These are phyloP conservation scores for Pythium rhizo-oryzae DNA, from an alignment of 352 stramenopile species.

Conservation along the genomic window DNA sequence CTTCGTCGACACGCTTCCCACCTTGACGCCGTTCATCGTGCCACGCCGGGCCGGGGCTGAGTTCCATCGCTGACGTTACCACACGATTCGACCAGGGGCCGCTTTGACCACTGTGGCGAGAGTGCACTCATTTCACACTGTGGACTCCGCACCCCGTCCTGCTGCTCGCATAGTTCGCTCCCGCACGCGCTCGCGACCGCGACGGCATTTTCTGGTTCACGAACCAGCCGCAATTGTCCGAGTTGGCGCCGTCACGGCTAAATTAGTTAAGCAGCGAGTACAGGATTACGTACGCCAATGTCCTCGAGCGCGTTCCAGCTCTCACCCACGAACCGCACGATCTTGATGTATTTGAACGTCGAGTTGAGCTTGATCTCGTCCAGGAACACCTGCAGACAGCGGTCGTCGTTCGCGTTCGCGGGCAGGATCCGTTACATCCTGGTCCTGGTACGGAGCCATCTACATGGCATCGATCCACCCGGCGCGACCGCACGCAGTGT, in stretches of 20 bases:
- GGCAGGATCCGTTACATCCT: slow-evolving; percentile 81
- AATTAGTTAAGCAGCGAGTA: slow-evolving; percentile 58
- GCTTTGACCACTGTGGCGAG: no score
- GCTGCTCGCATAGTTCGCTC: no score
- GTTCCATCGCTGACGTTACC: no score
- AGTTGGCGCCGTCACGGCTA: slow-evolving; percentile 43
- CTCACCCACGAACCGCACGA: slow-evolving; percentile 81
- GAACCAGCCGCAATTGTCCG: slow-evolving; percentile 72
- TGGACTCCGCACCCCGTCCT: no score
- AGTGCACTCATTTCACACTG: no score
- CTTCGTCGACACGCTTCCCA: no score
- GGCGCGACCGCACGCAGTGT: slow-evolving; percentile 65
- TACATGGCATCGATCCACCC: slow-evolving; percentile 74
- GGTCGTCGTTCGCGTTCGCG: slow-evolving; percentile 77
- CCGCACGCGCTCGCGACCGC: slow-evolving; percentile 29
- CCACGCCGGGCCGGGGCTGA: no score
- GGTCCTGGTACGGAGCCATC: slow-evolving; percentile 58
- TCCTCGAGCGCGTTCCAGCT: slow-evolving; percentile 87
- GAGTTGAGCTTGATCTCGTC: slow-evolving; percentile 87
- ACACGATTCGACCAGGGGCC: no score
- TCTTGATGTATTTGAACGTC: slow-evolving; percentile 74
- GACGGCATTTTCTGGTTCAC: slow-evolving; percentile 49
- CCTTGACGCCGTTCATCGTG: no score
- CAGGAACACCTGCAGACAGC: slow-evolving; percentile 67
- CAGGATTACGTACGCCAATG: slow-evolving; percentile 74